These are phyloP conservation scores for Fagus crenata DNA, from an alignment of 306 rosid genomes.

Conservation along the genomic window DNA sequence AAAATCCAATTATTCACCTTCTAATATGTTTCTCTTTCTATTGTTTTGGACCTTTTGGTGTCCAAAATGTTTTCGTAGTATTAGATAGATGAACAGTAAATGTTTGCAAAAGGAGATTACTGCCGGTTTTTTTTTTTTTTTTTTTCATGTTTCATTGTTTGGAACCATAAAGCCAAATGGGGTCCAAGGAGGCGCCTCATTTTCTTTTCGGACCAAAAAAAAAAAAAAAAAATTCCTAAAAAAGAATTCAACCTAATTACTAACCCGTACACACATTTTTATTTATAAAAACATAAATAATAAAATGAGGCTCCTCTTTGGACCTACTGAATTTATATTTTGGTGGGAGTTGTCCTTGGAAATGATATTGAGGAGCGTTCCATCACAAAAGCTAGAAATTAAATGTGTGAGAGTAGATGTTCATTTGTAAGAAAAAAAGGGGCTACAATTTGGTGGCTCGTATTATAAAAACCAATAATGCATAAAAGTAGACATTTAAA, in stretches of 20 bases:
- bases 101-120: conserved; percentile 1
- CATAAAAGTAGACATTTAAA: background rate
- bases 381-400: background rate
- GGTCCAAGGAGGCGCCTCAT: background rate
- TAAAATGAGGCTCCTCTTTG: too few relatives aligned
- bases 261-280: background rate
- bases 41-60: background rate
- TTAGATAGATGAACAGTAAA: background rate
- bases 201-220: background rate
- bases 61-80: background rate
- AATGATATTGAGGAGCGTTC: background rate
- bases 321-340: too few relatives aligned
- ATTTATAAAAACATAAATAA: background rate
- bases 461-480: background rate
- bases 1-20: background rate
- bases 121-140: background rate
- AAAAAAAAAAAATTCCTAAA: background rate
- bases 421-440: background rate
- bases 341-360: too few relatives aligned
- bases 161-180: background rate
- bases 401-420: too few relatives aligned
- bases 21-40: background rate
- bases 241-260: background rate
- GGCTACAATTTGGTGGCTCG: background rate
- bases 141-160: background rate